Evolutionary conservation across 208 protist species (phyloP).

Genomic region (Trypanosoma caninum): DNA sequence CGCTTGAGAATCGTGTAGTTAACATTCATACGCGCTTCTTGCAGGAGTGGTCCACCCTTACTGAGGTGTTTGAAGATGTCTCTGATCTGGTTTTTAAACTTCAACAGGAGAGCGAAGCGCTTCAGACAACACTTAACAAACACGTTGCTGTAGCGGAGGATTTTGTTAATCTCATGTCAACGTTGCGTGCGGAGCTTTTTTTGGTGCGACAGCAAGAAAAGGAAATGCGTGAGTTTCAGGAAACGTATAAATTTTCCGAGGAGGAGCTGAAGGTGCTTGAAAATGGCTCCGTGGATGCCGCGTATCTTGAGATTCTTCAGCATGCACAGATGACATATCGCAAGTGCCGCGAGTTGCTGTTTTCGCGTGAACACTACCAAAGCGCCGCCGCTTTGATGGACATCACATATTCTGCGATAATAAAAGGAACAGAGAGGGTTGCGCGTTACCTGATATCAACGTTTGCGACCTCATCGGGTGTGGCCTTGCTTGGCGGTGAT

Average conservation of each 20-base stretch:
- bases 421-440: slow-evolving; percentile 58
- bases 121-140: slow-evolving; percentile 24
- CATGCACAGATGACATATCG: slow-evolving; percentile 56
- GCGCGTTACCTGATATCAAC: slow-evolving; percentile 52
- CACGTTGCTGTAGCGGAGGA: slow-evolving; percentile 22
- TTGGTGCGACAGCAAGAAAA: slow-evolving; percentile 50
- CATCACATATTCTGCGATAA: slow-evolving; percentile 64
- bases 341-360: slow-evolving; percentile 56
- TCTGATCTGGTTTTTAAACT: slow-evolving; percentile 46
- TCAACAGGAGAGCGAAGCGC: slow-evolving; percentile 35
- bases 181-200: slow-evolving; percentile 37
- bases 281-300: slow-evolving; percentile 46
- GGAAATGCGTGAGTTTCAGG: slow-evolving; percentile 61
- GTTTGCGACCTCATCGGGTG: slow-evolving; percentile 12
- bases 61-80: slow-evolving; percentile 49
- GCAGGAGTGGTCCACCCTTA: slow-evolving; percentile 46
- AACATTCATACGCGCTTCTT: slow-evolving; percentile 63
- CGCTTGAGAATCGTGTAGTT: slow-evolving; percentile 55
- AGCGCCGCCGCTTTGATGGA: slow-evolving; percentile 60
- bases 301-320: slow-evolving; percentile 71
- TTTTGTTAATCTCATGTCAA: slow-evolving; percentile 32
- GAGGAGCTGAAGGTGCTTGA: slow-evolving; percentile 63
- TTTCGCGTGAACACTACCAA: slow-evolving; percentile 55
- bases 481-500: slow-evolving; percentile 27
- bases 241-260: slow-evolving; percentile 55